phyloP scores from a whole-genome alignment of 176 grass and related monocot species.

The Paspalum notatum region DNA sequence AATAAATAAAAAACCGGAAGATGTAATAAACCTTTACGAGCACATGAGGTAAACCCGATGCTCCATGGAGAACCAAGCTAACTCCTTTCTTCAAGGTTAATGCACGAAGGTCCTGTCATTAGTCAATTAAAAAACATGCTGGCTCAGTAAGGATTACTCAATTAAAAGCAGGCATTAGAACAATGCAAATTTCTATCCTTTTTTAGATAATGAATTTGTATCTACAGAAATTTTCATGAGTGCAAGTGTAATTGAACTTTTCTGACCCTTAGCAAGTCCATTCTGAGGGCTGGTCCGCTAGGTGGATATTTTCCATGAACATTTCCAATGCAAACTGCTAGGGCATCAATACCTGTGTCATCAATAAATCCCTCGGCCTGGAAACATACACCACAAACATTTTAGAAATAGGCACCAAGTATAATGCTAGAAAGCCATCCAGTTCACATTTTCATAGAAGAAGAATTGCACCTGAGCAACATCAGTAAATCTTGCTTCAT shows the following conservation, averaged over 20 bases:
- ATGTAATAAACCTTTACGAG: slow-evolving; percentile 67
- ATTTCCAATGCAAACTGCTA: slow-evolving; percentile 98
- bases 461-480: slow-evolving; percentile 66
- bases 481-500: slow-evolving; percentile 85
- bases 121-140: slow-evolving; percentile 5
- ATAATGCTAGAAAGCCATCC: slow-evolving; percentile 34
- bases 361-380: slow-evolving; percentile 90
- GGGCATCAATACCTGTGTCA: slow-evolving; percentile 72
- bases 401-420: slow-evolving; percentile 14
- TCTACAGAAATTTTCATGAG: slow-evolving; percentile 11
- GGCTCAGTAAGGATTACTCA: background rate
- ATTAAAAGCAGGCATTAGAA: slow-evolving; percentile 3
- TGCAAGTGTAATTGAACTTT: slow-evolving; percentile 31
- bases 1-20: slow-evolving; percentile 12
- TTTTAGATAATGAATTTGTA: no score
- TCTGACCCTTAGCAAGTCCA: slow-evolving; percentile 87
- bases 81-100: slow-evolving; percentile 77
- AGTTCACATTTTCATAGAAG: slow-evolving; percentile 22
- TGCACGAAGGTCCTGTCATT: slow-evolving; percentile 66
- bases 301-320: slow-evolving; percentile 91
- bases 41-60: slow-evolving; percentile 72
- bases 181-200: slow-evolving; percentile 4
- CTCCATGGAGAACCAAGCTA: slow-evolving; percentile 94
- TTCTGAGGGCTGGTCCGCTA: slow-evolving; percentile 69
- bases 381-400: slow-evolving; percentile 38